Evolutionary conservation across 2,329 filamentous ascomycete genomes (phyloP).

Genomic region (Corynespora cassiicola): DNA sequence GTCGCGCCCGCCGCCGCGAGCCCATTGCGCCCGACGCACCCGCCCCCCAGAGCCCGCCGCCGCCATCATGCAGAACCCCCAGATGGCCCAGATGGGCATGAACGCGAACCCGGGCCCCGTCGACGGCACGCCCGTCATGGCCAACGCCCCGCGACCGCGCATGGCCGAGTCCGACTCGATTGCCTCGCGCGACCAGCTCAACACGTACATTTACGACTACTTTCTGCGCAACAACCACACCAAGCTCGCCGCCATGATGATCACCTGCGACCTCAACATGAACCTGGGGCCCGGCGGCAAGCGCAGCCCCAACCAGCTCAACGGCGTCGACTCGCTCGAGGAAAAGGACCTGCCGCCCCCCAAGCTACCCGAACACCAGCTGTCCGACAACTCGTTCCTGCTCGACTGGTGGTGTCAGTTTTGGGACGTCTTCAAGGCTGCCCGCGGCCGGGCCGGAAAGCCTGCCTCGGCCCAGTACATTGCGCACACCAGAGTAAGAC

Average conservation of each 20-base stretch:
- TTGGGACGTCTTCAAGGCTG: constrained; percentile 92
- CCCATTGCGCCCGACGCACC: constrained; percentile 17
- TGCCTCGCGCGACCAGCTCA: constrained; percentile 64
- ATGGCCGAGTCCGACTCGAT: constrained; percentile 18
- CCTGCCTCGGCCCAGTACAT: constrained; percentile 71
- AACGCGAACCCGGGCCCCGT: constrained; percentile 67
- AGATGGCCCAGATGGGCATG: constrained; percentile 74
- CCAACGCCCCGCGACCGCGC: constrained; percentile 55
- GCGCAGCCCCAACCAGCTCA: constrained; percentile 71
- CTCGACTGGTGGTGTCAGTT: constrained; percentile 98
- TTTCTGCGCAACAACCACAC: constrained; percentile 86
- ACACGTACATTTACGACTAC: constrained; percentile 91
- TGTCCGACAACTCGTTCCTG: constrained; percentile 81
- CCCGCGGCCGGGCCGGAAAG: constrained; percentile 63
- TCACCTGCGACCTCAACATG: constrained; percentile 59
- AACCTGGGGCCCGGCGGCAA: constrained; percentile 65
- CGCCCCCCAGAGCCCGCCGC: constrained; percentile 9
- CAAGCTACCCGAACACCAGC: constrained; percentile 66
- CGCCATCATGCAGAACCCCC: constrained; percentile 51
- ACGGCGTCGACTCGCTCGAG: constrained; percentile 75
- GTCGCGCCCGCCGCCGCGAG: constrained; percentile 5
- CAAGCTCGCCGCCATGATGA: constrained; percentile 75
- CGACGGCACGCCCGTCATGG: constrained; percentile 72
- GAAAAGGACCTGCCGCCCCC: constrained; percentile 86
- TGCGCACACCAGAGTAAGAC: constrained; percentile 78